phyloP scores from a whole-genome alignment of 805 yeast species.

The Myxozyma kluyveri region DNA sequence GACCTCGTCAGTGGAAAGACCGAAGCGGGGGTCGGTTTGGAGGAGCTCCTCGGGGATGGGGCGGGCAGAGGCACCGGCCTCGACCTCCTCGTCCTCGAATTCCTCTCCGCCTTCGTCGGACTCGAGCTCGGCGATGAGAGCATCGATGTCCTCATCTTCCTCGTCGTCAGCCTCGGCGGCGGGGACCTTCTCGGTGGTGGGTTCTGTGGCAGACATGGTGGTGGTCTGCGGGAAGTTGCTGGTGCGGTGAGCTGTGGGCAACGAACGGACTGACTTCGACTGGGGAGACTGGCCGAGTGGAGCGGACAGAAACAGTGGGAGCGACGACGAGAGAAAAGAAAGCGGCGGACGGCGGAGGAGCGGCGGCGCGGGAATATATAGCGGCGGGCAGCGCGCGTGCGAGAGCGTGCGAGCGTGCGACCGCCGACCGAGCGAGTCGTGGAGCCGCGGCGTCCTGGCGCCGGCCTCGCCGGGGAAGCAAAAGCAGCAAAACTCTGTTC shows the following conservation, averaged over 20 bases:
- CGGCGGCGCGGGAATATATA: slow-evolving; percentile 19
- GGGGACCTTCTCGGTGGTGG: slow-evolving; percentile 41
- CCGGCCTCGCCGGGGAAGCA: too few relatives aligned
- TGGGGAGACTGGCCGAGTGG: not conserved
- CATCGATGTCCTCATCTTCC: slow-evolving; percentile 65
- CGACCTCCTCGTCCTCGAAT: slow-evolving; percentile 40
- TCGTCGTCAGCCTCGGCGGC: slow-evolving; percentile 59
- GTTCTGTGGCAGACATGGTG: slow-evolving; percentile 27
- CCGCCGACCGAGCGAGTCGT: too few relatives aligned
- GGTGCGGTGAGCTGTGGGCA: not conserved
- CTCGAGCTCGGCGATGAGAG: slow-evolving; percentile 63
- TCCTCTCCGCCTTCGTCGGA: slow-evolving; percentile 51
- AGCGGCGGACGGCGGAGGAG: slow-evolving; percentile 1
- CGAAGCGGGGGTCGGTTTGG: slow-evolving; percentile 74
- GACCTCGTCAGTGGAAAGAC: slow-evolving; percentile 78
- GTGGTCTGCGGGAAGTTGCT: not conserved
- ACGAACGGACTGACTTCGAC: slow-evolving; percentile 11
- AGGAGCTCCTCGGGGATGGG: slow-evolving; percentile 83
- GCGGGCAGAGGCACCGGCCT: slow-evolving; percentile 59
- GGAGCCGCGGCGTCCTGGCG: too few relatives aligned
- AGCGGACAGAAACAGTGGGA: slow-evolving; percentile 2
- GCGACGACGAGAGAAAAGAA: slow-evolving; percentile 5
- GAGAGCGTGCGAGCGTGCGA: too few relatives aligned
- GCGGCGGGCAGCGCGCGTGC: slow-evolving; percentile 12
- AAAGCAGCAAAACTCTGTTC: too few relatives aligned